Base-by-base conservation (phyloP, 495 filamentous ascomycete species). In the Penicillium daleae region DNA sequence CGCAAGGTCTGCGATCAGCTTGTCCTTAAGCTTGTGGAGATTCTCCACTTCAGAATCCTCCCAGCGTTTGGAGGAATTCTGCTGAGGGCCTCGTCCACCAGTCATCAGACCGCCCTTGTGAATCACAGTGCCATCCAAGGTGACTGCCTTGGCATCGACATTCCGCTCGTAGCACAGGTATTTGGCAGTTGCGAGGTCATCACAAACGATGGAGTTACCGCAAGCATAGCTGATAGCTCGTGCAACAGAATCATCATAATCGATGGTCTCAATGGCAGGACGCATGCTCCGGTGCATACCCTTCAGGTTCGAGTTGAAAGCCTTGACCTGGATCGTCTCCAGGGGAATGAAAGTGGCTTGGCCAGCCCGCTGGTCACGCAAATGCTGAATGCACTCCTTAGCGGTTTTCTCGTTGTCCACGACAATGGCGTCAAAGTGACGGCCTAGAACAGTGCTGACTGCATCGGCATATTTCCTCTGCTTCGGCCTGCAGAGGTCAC, bases 101-200 rank as follows among this genome's bases (percentile, higher is more conserved):
- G 95, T 98, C 92, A 99, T 97, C 42, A 92, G 83, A 71, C 95
- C 96, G n/a, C 90, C 92, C 71, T 97, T 97, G 76, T 97, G 93
- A 58, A 98, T 97, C 35, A 98, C 90, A 31, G 87, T 91, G 27
- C 95, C 96, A 69, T 97, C 91, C 9, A 97, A 71, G 0, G 92
- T 96, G 21, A 99, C 94, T 22, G 94, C 93, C 73, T 97, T 97
- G 29, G 94, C 94, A 65, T 94, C 91, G 21, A 97, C 86, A 29
- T 87, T 87, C 60, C 87, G 87, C 42, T 90, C 88, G 73, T 95
- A 97, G 77, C 92, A 94, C 22, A 98, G 87, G 60, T 92, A 85
- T 68, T 94, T 96, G 33, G 95, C 95, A 24, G 92, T 89, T 4
- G 87, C 81, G 10, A 96, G 76, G 59, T 87, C 90, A 74, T 99